Conservation (phyloP, 176 grass and related monocot genomes). For the Miscanthus lutarioriparius region DNA sequence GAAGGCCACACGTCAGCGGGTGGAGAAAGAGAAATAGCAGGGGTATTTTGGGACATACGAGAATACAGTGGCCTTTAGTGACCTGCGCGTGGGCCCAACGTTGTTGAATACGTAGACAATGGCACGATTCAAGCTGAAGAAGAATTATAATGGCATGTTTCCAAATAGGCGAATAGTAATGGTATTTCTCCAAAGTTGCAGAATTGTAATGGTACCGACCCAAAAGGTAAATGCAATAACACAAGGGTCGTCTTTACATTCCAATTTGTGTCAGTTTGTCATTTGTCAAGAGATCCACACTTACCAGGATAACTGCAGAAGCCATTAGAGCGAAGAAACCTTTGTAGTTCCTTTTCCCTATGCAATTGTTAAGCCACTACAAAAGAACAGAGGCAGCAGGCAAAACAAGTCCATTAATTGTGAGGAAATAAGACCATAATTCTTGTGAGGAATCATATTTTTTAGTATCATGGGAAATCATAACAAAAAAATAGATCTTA, state of each 20-base stretch:
- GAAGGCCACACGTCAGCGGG: too few species aligned
- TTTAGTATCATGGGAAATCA: slow-evolving; percentile 7
- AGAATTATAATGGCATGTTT: too few species aligned
- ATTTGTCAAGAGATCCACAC: slow-evolving; percentile 14
- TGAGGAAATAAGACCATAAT: not conserved
- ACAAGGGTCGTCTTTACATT: not conserved
- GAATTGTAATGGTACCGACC: too few species aligned
- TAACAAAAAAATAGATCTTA: slow-evolving; percentile 37
- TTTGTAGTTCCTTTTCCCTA: slow-evolving; percentile 92
- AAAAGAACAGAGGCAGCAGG: slow-evolving; percentile 26
- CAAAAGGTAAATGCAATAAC: slow-evolving; percentile 17
- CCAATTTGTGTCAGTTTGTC: not conserved
- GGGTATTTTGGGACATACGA: too few species aligned
- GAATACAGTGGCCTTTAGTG: too few species aligned
- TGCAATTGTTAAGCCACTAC: slow-evolving; percentile 99
- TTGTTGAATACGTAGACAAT: too few species aligned
- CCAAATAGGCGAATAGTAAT: too few species aligned
- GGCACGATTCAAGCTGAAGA: too few species aligned
- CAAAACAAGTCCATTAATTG: not conserved
- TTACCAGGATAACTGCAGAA: slow-evolving; percentile 79
- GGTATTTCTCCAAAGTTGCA: too few species aligned
- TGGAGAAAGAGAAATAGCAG: too few species aligned
- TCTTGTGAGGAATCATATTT: not conserved
- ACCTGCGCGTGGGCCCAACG: too few species aligned
- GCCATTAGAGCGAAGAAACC: slow-evolving; percentile 90